Base-by-base conservation (phyloP, 2,329 filamentous ascomycete species). In the Aspergillus alliaceus region DNA sequence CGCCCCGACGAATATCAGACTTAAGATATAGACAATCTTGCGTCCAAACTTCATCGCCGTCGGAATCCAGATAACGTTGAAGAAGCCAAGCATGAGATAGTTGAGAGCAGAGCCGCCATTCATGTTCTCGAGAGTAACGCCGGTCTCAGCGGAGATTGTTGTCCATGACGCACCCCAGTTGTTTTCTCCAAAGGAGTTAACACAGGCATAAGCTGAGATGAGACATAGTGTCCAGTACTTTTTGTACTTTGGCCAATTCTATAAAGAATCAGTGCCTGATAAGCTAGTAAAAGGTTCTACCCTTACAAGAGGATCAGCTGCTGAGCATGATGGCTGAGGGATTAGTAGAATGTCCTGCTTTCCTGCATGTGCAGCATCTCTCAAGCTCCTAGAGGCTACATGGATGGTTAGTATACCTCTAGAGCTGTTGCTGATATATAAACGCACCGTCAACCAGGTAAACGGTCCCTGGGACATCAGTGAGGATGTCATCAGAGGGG, bases 101-200 rank as follows among this genome's bases (percentile, higher is more conserved):
- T 76, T 76, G 7, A 78, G 59, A 1, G 75, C 75, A 27, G 71
- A 72, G 31, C 73, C 74, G 6, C 73, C 74, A 54, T 77, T 77
- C 71, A 78, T 73, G 55, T 77, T 72, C n/a, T 64, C 69, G 24
- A 78, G 54, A 1, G 64, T 69, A 18, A 77, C 74, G 9, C 69
- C 68, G 0, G 74, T 76, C 6, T 77, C 72, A 2, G 69, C 60
- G 8, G 73, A 71, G n/a, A 78, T 72, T 11, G 71, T 70, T 0
- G 74, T 77, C 75, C 75, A 77, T 44, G 74, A 72, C 15, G 75
- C 74, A n/a, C 75, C 75, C 39, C 73, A 69, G 35, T 72, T 74
- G 51, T 77, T 78, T 55, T 77, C 75, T 14, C 74, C 75, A 54
- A 72, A 76, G 1, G 74, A 76, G 57, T 75, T 74, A 1, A 74